These are phyloP conservation scores for Raphidocelis subcapitata DNA, from an alignment of 139 green algal species.

Conservation along the genomic window DNA sequence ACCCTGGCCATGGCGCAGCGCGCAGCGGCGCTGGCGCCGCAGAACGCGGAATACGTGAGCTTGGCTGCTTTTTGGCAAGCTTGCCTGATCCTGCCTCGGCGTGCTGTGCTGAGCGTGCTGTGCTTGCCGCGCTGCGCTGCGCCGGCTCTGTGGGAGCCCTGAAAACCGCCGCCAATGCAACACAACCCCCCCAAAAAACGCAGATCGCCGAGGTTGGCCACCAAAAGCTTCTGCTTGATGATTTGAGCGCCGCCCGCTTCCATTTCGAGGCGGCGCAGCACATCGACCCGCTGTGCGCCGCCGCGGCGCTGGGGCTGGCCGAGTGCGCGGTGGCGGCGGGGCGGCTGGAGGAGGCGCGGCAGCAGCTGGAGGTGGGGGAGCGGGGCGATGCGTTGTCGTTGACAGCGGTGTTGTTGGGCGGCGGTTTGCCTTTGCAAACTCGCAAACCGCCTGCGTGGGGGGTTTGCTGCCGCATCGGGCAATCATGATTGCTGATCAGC, in stretches of 20 bases:
- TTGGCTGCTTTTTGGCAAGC: background rate
- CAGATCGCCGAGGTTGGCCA: slow-evolving; percentile 40
- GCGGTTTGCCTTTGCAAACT: too few species aligned
- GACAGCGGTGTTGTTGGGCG: too few species aligned
- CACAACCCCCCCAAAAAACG: background rate
- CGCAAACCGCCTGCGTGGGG: too few species aligned
- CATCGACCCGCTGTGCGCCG: slow-evolving; percentile 65
- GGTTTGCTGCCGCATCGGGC: too few species aligned
- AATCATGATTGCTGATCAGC: too few species aligned
- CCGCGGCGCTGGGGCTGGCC: slow-evolving; percentile 47
- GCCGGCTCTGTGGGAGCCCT: background rate
- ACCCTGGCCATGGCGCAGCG: slow-evolving; percentile 46
- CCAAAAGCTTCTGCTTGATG: slow-evolving; percentile 49
- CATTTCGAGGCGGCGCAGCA: slow-evolving; percentile 45
- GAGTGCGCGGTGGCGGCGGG: slow-evolving; percentile 47
- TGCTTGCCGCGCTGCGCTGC: background rate
- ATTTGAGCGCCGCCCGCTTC: slow-evolving; percentile 41
- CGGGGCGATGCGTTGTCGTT: too few species aligned
- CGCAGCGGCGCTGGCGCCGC: slow-evolving; percentile 43
- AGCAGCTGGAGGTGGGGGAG: slow-evolving; percentile 38
- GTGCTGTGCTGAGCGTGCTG: background rate
- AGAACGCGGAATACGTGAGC: slow-evolving; percentile 43
- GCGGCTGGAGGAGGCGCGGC: slow-evolving; percentile 54
- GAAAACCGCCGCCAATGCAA: background rate
- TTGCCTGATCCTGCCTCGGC: background rate